Percentiles rank a stretch among this genome's conserved stretches.
Conservation (phyloP, 768 basidiomycete species). For the Rubroboletus satanas region DNA sequence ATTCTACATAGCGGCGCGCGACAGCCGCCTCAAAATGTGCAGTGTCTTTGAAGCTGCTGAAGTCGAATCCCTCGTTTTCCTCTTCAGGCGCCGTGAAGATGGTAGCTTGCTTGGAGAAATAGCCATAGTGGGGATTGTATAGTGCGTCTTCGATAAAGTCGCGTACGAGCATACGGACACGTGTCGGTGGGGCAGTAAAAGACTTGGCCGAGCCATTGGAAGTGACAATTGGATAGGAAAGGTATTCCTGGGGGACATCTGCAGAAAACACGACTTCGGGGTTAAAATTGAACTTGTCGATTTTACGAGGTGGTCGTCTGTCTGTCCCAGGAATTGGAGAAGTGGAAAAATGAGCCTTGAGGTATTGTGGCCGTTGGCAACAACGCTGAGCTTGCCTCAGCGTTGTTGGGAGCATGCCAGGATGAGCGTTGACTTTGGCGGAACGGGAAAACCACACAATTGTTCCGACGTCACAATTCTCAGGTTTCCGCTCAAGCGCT, state of each 20-base stretch:
- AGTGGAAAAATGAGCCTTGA: slow-evolving; percentile 26
- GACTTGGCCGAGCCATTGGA: slow-evolving; percentile 62
- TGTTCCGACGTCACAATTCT: slow-evolving; percentile 2
- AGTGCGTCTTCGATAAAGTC: slow-evolving; percentile 97
- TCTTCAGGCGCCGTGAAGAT: slow-evolving; percentile 68
- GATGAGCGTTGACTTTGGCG: not conserved
- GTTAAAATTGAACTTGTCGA: slow-evolving; percentile 70
- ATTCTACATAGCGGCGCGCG: slow-evolving; percentile 68
- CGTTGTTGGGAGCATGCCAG: slow-evolving; percentile 20
- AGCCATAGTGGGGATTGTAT: slow-evolving; percentile 97
- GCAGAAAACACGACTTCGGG: slow-evolving; percentile 51
- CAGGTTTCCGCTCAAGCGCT: not conserved
- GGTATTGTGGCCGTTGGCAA: slow-evolving; percentile 20
- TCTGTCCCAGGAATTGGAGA: slow-evolving; percentile 14
- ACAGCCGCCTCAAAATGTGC: slow-evolving; percentile 79
- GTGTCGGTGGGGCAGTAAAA: slow-evolving; percentile 56
- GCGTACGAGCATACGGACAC: slow-evolving; percentile 90
- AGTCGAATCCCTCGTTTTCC: slow-evolving; percentile 57
- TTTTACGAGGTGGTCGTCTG: slow-evolving; percentile 8
- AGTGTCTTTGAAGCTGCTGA: slow-evolving; percentile 59
- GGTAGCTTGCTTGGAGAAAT: slow-evolving; percentile 89
- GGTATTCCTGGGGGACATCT: slow-evolving; percentile 41
- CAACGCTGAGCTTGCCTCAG: slow-evolving; percentile 16
- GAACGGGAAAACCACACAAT: slow-evolving; percentile 6
- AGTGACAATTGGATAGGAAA: slow-evolving; percentile 55